These are phyloP conservation scores for Colletotrichum sp. DNA, from an alignment of 2,329 filamentous ascomycete species.

Conservation along the genomic window DNA sequence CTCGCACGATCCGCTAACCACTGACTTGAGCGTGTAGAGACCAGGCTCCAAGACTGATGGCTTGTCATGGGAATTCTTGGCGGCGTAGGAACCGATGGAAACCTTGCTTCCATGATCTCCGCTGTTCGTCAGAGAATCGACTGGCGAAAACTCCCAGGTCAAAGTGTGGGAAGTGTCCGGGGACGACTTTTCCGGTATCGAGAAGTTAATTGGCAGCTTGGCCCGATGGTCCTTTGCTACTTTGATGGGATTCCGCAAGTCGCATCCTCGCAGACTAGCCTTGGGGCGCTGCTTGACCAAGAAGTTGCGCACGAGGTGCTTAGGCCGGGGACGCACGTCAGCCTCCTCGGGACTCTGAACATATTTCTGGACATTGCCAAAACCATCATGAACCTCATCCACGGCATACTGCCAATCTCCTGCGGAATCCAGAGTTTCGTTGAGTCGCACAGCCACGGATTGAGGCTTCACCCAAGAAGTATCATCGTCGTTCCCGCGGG, in stretches of 20 bases:
- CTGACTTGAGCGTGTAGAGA: slow-evolving; percentile 82
- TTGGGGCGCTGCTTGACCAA: slow-evolving; percentile 86
- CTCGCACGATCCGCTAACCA: slow-evolving; percentile 80
- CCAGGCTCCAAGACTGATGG: slow-evolving; percentile 78
- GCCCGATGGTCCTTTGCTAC: slow-evolving; percentile 76
- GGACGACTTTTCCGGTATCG: slow-evolving; percentile 62
- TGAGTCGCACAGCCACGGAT: slow-evolving; percentile 80
- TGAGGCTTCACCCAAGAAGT: slow-evolving; percentile 82
- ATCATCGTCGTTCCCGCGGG: slow-evolving; percentile 66
- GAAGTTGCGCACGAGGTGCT: slow-evolving; percentile 77
- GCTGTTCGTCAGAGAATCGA: slow-evolving; percentile 70
- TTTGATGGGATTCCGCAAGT: slow-evolving; percentile 79
- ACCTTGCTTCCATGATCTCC: slow-evolving; percentile 71
- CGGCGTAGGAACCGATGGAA: slow-evolving; percentile 60
- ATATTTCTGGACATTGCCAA: slow-evolving; percentile 87
- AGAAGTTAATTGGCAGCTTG: slow-evolving; percentile 74
- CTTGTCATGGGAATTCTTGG: slow-evolving; percentile 66
- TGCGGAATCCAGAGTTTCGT: slow-evolving; percentile 82
- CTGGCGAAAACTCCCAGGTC: slow-evolving; percentile 81
- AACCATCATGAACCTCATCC: slow-evolving; percentile 89
- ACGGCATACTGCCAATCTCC: slow-evolving; percentile 90
- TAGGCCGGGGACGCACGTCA: slow-evolving; percentile 63
- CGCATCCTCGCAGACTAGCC: slow-evolving; percentile 75
- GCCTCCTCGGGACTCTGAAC: slow-evolving; percentile 69
- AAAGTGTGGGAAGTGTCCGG: slow-evolving; percentile 73